Evolutionary conservation across 2,329 filamentous ascomycete genomes (phyloP), one percentile per base, ranked within the genome.

Genomic region (Nigrograna mackinnonii): DNA sequence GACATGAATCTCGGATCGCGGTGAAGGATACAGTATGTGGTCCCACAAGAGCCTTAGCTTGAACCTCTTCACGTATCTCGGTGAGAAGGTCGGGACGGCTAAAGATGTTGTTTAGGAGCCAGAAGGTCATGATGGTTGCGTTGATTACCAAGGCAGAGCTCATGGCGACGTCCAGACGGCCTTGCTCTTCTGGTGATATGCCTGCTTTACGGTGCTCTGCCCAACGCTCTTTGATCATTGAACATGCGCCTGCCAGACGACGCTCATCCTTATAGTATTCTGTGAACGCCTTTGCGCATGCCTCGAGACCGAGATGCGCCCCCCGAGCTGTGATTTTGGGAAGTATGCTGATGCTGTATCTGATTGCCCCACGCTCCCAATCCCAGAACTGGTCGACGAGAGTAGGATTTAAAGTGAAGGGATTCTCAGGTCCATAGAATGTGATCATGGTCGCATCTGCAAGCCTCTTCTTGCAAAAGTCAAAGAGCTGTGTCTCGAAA

Each of bases 381-480:
- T 67, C 59, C 70, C 70, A 69, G n/a, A 76, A 62, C n/a, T 64
- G 61, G 6, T 73, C 55, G 2, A 71, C 39, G 3, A 76, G 47
- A 6, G 46, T 47, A 3, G 62, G 54, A 7, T 74, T 51, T 1
- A 55, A 36, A n/a, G 50, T 60, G 22, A 76, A 63, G 0, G 74
- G 73, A 42, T 77, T 75, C 2, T 68, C 44, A 1, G 70, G 63
- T 2, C 76, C 75, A 34, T 71, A 76, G 17, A 79, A 56, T 3
- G 70, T 65, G 19, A 64, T 47, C 6, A 62, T 62, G 0, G 70
- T 72, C 5, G 72, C 70, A 3, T 68, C 39, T 2, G 67, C 70
- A 3, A 58, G 17, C 33, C 50, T 35, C 6, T 39, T 35, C 5
- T 44, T 54, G 2, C 54, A 11, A 43, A 76, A 67, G 3, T 65